Evolutionary conservation across 1,139 yeast species (phyloP), one percentile per base, ranked within the genome.

Genomic region (Saccharomyces hybrid): DNA sequence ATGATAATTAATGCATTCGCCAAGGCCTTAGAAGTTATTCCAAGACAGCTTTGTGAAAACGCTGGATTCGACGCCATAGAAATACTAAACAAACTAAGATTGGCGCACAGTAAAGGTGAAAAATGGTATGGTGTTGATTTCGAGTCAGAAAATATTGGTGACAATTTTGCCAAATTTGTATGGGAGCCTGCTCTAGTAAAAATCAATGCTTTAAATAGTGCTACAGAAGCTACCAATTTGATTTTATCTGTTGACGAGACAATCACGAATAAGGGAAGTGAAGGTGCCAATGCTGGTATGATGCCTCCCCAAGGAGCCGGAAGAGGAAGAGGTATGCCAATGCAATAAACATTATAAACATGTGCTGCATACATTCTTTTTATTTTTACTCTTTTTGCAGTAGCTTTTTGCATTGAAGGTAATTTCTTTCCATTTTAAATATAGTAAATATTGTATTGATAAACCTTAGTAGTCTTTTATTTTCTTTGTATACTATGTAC

Each of bases 151-250:
- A 72, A 78, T 48, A 86, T 91, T 58, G 91, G 93, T 50, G 85
- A 93, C 73, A 93, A 90, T 70, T 82, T 90, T 77, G 84, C 81
- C 56, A 82, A 79, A 59, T 93, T 89, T 68, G 95, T 93, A 57
- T 93, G 99, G 99, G 99, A 93, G 72, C 99, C 99, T 4, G 85
- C 97, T 44, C 79, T 93, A 65, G 96, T 93, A 53, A 93, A 93
- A 74, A 81, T 84, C 60, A 95, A 93, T 70, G 97, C 99, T n/a
- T 75, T 95, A 58, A 86, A 84, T 68, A 85, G 95, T 62, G 99
- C 99, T 26, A 86, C 96, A n/a, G 99, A 93, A 72, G 99, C 99
- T 44, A 96, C 98, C 7, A 85, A 89, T 57, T 76, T 93, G 66
- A 88, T 93, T 64, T 79, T 93, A 61, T 85, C 95, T 20, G 96